Conservation (phyloP, 2,329 filamentous ascomycete species). For the Colletotrichum cuscutae region DNA sequence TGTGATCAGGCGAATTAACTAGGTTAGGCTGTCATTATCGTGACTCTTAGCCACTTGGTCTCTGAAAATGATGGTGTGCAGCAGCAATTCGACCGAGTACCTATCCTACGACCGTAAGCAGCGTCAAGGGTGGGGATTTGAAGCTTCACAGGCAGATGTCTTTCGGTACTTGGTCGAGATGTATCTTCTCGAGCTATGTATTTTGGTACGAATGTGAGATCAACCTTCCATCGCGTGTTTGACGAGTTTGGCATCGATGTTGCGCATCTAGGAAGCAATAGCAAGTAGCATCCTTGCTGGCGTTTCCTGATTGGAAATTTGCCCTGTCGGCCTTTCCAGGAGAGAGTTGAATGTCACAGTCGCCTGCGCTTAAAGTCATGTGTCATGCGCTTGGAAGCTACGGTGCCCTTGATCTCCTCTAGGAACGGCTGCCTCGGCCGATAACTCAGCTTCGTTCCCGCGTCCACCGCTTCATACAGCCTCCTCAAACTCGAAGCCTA, state of each 20-base stretch:
- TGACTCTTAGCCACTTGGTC: slow-evolving; percentile 1
- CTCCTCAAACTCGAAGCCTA: background rate
- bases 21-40: slow-evolving; percentile 13
- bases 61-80: slow-evolving; percentile 17
- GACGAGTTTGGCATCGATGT: slow-evolving; percentile 21
- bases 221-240: slow-evolving; percentile 14
- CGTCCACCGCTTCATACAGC: slow-evolving; percentile 2
- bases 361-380: slow-evolving; percentile 7
- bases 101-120: background rate
- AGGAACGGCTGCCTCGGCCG: slow-evolving; percentile 6
- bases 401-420: background rate
- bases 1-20: slow-evolving; percentile 11
- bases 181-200: slow-evolving; percentile 4
- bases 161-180: slow-evolving; percentile 10
- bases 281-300: slow-evolving; percentile 12
- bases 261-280: background rate
- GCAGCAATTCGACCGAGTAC: background rate
- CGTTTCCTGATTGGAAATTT: background rate
- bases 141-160: background rate
- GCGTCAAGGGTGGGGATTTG: background rate
- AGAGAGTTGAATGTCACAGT: background rate
- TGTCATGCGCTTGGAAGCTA: slow-evolving; percentile 6
- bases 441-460: background rate
- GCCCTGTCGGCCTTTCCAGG: background rate
- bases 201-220: background rate